Conservation (phyloP, 306 rosid species). For the Quercus robur region DNA sequence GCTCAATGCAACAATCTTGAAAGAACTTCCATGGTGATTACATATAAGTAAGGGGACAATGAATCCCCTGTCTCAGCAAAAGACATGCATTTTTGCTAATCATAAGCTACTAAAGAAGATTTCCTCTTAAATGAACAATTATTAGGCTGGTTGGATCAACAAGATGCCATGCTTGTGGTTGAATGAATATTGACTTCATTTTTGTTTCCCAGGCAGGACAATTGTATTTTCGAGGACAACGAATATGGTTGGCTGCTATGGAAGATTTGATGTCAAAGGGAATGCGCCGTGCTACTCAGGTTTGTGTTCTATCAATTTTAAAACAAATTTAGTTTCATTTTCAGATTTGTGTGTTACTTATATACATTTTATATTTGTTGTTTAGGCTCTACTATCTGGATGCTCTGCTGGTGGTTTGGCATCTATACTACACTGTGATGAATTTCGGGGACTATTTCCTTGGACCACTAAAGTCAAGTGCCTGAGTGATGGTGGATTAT, state of each 20-base stretch:
- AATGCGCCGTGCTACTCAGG: conserved; percentile 72
- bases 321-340: not conserved
- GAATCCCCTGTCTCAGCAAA: too few relatives aligned
- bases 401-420: conserved; percentile 97
- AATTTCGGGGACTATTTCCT: conserved; percentile 60
- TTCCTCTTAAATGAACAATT: too few relatives aligned
- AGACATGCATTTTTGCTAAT: too few relatives aligned
- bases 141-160: not conserved
- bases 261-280: conserved; percentile 73
- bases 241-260: conserved; percentile 81
- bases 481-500: conserved; percentile 81
- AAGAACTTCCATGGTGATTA: too few relatives aligned
- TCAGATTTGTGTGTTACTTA: not conserved
- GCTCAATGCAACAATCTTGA: too few relatives aligned
- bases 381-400: conserved; percentile 84
- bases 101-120: too few relatives aligned
- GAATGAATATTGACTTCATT: conserved; percentile 10
- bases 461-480: conserved; percentile 67
- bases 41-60: too few relatives aligned
- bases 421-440: conserved; percentile 84
- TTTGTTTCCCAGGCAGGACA: conserved; percentile 52
- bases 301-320: conserved; percentile 8
- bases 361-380: not conserved
- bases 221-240: conserved; percentile 84
- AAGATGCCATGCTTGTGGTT: not conserved